phyloP scores from a whole-genome alignment of 1,139 yeast genomes.

The Debaryomycetaceae sp. region DNA sequence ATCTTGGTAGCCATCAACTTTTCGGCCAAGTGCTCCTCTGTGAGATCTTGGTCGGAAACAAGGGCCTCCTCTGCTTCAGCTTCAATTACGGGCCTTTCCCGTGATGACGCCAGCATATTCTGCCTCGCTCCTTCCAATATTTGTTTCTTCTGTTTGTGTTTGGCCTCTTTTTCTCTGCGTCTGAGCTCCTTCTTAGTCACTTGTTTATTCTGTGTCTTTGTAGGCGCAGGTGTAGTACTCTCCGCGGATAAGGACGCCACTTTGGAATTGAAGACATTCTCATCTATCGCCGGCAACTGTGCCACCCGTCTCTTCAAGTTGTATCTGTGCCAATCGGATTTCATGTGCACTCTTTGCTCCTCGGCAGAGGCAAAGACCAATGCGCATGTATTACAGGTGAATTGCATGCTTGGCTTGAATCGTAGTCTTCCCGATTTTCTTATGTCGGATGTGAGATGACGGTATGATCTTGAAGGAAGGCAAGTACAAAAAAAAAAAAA shows the following conservation, averaged over 20 bases:
- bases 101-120: slow-evolving; percentile 36
- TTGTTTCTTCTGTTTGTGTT: slow-evolving; percentile 57
- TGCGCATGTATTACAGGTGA: slow-evolving; percentile 44
- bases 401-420: slow-evolving; percentile 16
- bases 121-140: slow-evolving; percentile 58
- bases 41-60: slow-evolving; percentile 18
- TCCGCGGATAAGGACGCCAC: slow-evolving; percentile 32
- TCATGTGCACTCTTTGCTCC: slow-evolving; percentile 47
- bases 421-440: slow-evolving; percentile 1
- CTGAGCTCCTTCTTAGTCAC: slow-evolving; percentile 60
- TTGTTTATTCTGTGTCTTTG: slow-evolving; percentile 21
- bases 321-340: slow-evolving; percentile 74
- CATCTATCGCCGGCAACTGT: slow-evolving; percentile 52
- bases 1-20: slow-evolving; percentile 52
- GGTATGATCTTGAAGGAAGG: no score
- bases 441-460: no score
- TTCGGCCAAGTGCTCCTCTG: slow-evolving; percentile 46
- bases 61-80: slow-evolving; percentile 10
- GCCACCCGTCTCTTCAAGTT: slow-evolving; percentile 60
- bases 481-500: slow-evolving; percentile 2
- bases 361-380: slow-evolving; percentile 37
- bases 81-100: slow-evolving; percentile 9
- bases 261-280: slow-evolving; percentile 42
- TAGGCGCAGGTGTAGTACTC: slow-evolving; percentile 8
- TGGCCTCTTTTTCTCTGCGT: slow-evolving; percentile 59